A percentile compares a stretch with the other conserved stretches of the same genome.
Evolutionary conservation across 2,329 filamentous ascomycete genomes (phyloP).

Genomic region (Diplodia seriata): DNA sequence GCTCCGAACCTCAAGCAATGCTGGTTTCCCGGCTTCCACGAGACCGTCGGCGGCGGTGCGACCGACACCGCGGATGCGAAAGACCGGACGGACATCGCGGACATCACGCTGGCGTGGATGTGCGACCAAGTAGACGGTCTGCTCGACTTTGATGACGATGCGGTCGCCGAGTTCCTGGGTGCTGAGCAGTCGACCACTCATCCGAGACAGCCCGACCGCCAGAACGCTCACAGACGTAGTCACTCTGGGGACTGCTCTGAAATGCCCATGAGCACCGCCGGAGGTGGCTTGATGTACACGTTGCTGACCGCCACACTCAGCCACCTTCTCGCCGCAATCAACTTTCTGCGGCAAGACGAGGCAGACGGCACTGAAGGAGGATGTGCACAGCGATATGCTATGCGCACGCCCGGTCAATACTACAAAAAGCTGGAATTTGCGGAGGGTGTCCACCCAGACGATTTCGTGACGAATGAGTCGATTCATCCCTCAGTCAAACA

Average conservation of each 20-base stretch:
- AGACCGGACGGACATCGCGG: conserved; percentile 39
- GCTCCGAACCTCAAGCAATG: conserved; percentile 54
- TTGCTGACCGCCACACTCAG: not conserved
- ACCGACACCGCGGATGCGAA: conserved; percentile 35
- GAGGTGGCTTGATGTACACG: not conserved
- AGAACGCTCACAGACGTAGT: not conserved
- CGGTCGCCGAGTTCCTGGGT: conserved; percentile 13
- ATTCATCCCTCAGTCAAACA: conserved; percentile 26
- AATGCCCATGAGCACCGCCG: not conserved
- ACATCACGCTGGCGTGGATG: conserved; percentile 53
- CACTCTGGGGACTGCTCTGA: no score
- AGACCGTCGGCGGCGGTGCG: conserved; percentile 59
- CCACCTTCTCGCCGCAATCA: not conserved
- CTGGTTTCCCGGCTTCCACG: conserved; percentile 64
- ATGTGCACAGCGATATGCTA: not conserved
- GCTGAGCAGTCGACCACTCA: conserved; percentile 1
- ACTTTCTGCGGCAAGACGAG: not conserved
- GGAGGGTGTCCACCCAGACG: not conserved
- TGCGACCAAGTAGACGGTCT: conserved; percentile 38
- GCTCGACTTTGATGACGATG: conserved; percentile 19
- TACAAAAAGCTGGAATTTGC: conserved; percentile 20
- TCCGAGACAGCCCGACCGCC: not conserved
- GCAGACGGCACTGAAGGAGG: not conserved
- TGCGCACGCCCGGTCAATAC: conserved; percentile 20
- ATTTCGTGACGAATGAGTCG: conserved; percentile 26